A percentile compares a stretch with the other conserved stretches of the same genome.
phyloP scores from a whole-genome alignment of 169 alveolate species.

The Plasmodium fragile region DNA sequence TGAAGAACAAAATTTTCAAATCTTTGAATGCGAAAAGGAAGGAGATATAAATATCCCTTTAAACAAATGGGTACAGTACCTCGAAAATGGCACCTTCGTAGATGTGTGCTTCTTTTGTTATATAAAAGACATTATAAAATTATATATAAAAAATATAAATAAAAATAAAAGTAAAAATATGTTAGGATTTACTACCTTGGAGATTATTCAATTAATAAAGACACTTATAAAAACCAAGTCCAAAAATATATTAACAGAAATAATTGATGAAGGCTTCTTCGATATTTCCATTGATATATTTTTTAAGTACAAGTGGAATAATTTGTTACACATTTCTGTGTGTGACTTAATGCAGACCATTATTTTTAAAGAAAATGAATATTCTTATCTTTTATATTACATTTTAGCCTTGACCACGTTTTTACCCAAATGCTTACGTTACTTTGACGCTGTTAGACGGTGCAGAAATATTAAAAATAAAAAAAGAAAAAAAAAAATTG shows the following conservation, averaged over 20 bases:
- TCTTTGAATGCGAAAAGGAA: conserved; percentile 45
- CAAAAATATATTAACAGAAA: conserved; percentile 58
- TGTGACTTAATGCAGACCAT: conserved; percentile 71
- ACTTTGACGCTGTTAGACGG: conserved; percentile 59
- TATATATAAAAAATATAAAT: conserved; percentile 53
- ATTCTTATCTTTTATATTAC: conserved; percentile 42
- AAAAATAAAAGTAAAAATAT: conserved; percentile 55
- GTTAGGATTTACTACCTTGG: conserved; percentile 67
- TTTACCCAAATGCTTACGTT: conserved; percentile 49
- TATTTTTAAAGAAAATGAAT: conserved; percentile 68
- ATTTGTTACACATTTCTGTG: conserved; percentile 59
- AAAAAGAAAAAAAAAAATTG: conserved; percentile 65
- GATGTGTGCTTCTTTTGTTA: conserved; percentile 51
- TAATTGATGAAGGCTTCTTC: conserved; percentile 64
- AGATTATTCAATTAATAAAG: conserved; percentile 61
- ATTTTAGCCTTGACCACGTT: conserved; percentile 62
- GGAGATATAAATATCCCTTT: conserved; percentile 34
- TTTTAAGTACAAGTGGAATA: conserved; percentile 68
- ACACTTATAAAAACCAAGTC: conserved; percentile 59
- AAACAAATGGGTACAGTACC: conserved; percentile 42
- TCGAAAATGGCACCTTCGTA: conserved; percentile 33
- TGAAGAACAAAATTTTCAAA: conserved; percentile 19
- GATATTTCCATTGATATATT: conserved; percentile 73
- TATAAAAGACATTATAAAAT: conserved; percentile 53
- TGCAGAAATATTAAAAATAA: conserved; percentile 64